phyloP scores from a whole-genome alignment of 2,329 filamentous ascomycete species.

The Penicillium sp. region DNA sequence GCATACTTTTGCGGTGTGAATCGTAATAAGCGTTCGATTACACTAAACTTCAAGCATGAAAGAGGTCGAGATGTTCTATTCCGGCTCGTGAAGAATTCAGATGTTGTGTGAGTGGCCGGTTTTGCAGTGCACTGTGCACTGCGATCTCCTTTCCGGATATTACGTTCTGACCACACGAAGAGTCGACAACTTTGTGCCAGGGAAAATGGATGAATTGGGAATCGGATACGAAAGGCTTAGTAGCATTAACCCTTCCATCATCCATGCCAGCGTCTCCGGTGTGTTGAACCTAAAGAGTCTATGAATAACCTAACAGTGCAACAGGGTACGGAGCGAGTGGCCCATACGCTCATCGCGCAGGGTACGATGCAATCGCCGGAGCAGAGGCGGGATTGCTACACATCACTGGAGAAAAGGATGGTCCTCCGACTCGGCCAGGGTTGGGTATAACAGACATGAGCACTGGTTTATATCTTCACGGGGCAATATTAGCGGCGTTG shows the following conservation, averaged over 20 bases:
- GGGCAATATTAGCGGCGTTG: constrained; percentile 50
- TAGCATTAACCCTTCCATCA: constrained; percentile 43
- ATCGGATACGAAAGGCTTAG: constrained; percentile 46
- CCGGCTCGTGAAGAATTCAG: constrained; percentile 39
- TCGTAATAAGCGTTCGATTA: constrained; percentile 50
- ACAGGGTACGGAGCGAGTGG: constrained; percentile 46
- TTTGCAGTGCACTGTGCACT: too few relatives aligned
- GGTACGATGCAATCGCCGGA: constrained; percentile 53
- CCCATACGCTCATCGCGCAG: constrained; percentile 48
- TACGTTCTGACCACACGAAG: constrained; percentile 11
- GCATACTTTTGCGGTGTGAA: constrained; percentile 52
- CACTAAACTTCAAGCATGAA: constrained; percentile 36
- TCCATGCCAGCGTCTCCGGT: constrained; percentile 51
- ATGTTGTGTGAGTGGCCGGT: constrained; percentile 48
- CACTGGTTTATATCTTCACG: constrained; percentile 52
- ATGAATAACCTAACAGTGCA: neutral
- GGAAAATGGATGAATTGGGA: constrained; percentile 46
- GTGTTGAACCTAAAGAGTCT: neutral
- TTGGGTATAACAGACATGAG: constrained; percentile 51
- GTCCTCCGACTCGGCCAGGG: constrained; percentile 47
- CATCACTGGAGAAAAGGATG: constrained; percentile 47
- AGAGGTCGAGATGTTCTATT: constrained; percentile 37
- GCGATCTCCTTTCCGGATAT: neutral
- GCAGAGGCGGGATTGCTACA: constrained; percentile 51
- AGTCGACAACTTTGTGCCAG: constrained; percentile 51